phyloP scores from a whole-genome alignment of 2,329 filamentous ascomycete species.

The Mariannaea elegans region DNA sequence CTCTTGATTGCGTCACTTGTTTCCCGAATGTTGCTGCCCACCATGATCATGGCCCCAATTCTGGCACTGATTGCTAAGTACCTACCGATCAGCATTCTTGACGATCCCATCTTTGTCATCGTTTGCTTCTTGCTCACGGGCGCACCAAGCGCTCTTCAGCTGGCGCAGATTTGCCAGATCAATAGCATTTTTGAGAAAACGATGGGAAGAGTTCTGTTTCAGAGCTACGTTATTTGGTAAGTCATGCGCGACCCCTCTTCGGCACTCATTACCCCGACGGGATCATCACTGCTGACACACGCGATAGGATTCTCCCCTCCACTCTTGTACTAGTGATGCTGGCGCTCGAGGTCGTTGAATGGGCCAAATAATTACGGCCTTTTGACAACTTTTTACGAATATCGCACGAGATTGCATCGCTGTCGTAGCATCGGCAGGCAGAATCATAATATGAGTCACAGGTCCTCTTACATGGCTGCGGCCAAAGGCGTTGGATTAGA shows the following conservation, averaged over 20 bases:
- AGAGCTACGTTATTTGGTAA: slow-evolving; percentile 87
- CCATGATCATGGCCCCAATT: slow-evolving; percentile 89
- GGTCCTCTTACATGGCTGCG: neutral
- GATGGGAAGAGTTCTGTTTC: slow-evolving; percentile 92
- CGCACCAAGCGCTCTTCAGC: slow-evolving; percentile 89
- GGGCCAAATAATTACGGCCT: slow-evolving; percentile 63
- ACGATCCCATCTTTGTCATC: slow-evolving; percentile 97
- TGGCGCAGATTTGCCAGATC: slow-evolving; percentile 98
- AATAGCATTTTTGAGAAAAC: slow-evolving; percentile 95
- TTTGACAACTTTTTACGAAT: neutral
- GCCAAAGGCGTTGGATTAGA: slow-evolving; percentile 15
- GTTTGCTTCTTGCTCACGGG: slow-evolving; percentile 97
- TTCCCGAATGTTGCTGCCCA: slow-evolving; percentile 92
- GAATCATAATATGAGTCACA: neutral
- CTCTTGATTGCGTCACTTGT: slow-evolving; percentile 87
- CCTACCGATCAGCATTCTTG: slow-evolving; percentile 90
- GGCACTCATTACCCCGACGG: slow-evolving; percentile 13
- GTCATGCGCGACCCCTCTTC: slow-evolving; percentile 45
- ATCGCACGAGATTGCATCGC: neutral
- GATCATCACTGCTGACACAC: slow-evolving; percentile 37
- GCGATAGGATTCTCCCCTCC: slow-evolving; percentile 84
- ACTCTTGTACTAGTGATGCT: slow-evolving; percentile 91
- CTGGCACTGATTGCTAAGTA: slow-evolving; percentile 89
- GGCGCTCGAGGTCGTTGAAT: slow-evolving; percentile 91
- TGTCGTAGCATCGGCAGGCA: neutral